phyloP scores from a whole-genome alignment of 1,284 basidiomycete species.

The Neonothopanus nambi region DNA sequence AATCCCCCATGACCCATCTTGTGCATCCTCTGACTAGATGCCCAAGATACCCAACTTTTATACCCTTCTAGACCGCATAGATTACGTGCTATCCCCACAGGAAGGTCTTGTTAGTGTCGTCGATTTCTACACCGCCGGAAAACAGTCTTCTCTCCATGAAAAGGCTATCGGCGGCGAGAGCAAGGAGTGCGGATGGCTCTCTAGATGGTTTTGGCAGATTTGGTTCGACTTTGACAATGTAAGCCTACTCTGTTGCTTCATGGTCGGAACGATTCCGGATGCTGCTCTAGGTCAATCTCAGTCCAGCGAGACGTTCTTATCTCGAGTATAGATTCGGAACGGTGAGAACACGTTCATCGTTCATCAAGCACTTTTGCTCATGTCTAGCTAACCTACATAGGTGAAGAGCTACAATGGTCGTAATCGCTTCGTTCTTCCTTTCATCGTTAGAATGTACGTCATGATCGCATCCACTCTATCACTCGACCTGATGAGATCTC shows the following conservation, averaged over 20 bases:
- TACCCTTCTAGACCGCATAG: slow-evolving; percentile 69
- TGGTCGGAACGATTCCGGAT: neutral
- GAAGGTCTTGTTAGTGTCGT: slow-evolving; percentile 71
- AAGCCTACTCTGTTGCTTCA: slow-evolving; percentile 28
- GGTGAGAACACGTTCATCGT: slow-evolving; percentile 28
- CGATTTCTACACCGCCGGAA: slow-evolving; percentile 80
- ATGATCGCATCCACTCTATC: neutral
- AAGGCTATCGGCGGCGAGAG: slow-evolving; percentile 72
- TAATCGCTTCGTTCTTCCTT: slow-evolving; percentile 71
- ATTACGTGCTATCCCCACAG: slow-evolving; percentile 66
- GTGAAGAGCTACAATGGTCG: slow-evolving; percentile 73
- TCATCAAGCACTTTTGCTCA: slow-evolving; percentile 4
- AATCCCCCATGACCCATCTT: neutral
- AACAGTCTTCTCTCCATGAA: slow-evolving; percentile 53
- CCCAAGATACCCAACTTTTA: slow-evolving; percentile 75
- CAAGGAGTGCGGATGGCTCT: slow-evolving; percentile 73
- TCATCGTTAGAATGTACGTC: slow-evolving; percentile 64
- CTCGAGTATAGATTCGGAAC: slow-evolving; percentile 84
- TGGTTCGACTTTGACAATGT: slow-evolving; percentile 85
- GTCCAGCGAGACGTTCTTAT: slow-evolving; percentile 71
- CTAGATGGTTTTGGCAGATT: slow-evolving; percentile 81
- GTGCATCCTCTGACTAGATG: neutral
- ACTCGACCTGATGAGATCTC: neutral
- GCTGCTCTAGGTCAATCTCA: slow-evolving; percentile 41
- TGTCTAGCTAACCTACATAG: slow-evolving; percentile 23